phyloP scores from a whole-genome alignment of 225 moss, liverwort and hornwort species.

The Polytrichum commune region DNA sequence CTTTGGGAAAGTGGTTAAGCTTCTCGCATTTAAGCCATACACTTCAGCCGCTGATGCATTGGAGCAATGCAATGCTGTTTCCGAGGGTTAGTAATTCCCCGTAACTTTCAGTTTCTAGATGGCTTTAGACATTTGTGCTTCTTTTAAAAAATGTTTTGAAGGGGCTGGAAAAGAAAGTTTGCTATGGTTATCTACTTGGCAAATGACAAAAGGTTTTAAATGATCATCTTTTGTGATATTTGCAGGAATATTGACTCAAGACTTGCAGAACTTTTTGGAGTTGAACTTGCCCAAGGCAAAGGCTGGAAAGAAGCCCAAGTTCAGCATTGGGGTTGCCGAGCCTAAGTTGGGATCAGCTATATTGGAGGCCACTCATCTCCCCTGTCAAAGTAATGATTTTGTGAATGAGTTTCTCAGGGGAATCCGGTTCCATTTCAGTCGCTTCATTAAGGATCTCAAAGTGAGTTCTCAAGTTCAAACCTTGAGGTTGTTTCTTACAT shows the following conservation, averaged over 20 bases:
- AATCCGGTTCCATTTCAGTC: constrained; percentile 81
- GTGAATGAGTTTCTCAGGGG: constrained; percentile 87
- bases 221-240: background rate
- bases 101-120: too few relatives aligned
- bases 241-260: constrained; percentile 74
- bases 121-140: background rate
- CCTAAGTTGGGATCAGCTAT: constrained; percentile 87
- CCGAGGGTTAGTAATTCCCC: constrained; percentile 54
- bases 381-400: constrained; percentile 84
- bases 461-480: constrained; percentile 15
- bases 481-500: too few relatives aligned
- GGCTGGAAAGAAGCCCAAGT: constrained; percentile 71
- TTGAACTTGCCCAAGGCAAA: constrained; percentile 84
- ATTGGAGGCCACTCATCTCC: constrained; percentile 72
- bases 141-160: background rate
- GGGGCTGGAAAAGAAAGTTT: background rate
- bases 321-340: constrained; percentile 78
- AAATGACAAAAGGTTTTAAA: background rate
- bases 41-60: constrained; percentile 89
- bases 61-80: constrained; percentile 82
- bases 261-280: constrained; percentile 82
- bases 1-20: constrained; percentile 80
- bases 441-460: constrained; percentile 85
- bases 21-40: constrained; percentile 81
- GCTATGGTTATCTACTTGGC: too few relatives aligned